A percentile compares a stretch with the other conserved stretches of the same genome.
Conservation (phyloP, 495 filamentous ascomycete species). For the Aspergillus nanangensis region DNA sequence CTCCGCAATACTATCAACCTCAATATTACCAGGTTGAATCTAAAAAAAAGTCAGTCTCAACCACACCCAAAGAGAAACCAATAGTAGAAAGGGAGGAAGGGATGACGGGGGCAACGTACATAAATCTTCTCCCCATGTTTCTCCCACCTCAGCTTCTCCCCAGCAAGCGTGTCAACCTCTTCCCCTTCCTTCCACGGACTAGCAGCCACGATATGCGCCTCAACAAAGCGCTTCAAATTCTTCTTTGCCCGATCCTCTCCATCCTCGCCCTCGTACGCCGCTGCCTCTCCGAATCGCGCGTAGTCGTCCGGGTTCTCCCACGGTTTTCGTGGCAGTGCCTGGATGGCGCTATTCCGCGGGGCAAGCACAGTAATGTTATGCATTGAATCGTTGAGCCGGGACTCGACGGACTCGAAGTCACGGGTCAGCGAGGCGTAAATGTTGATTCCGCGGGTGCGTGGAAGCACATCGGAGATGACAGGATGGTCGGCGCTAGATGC, state of each 20-base stretch:
- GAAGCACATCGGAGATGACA: conserved; percentile 82
- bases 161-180: conserved; percentile 66
- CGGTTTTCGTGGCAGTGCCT: conserved; percentile 77
- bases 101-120: conserved; percentile 42
- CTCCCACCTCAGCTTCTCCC: conserved; percentile 77
- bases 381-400: conserved; percentile 62
- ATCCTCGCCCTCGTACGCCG: conserved; percentile 73
- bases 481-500: conserved; percentile 23
- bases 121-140: conserved; percentile 66
- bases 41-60: conserved; percentile 27
- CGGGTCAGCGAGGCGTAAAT: conserved; percentile 85
- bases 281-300: conserved; percentile 54
- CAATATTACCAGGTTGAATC: conserved; percentile 76
- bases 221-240: conserved; percentile 81
- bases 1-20: conserved; percentile 66
- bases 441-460: conserved; percentile 73
- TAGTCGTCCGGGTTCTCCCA: conserved; percentile 93
- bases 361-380: conserved; percentile 87
- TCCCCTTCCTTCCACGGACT: conserved; percentile 78
- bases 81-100: not conserved
- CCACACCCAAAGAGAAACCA: not conserved
- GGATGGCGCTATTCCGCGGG: conserved; percentile 77
- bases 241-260: conserved; percentile 74
- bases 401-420: conserved; percentile 67
- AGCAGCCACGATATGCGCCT: conserved; percentile 74